Base-by-base conservation (phyloP, 768 basidiomycete species). In the Suillus spraguei region DNA sequence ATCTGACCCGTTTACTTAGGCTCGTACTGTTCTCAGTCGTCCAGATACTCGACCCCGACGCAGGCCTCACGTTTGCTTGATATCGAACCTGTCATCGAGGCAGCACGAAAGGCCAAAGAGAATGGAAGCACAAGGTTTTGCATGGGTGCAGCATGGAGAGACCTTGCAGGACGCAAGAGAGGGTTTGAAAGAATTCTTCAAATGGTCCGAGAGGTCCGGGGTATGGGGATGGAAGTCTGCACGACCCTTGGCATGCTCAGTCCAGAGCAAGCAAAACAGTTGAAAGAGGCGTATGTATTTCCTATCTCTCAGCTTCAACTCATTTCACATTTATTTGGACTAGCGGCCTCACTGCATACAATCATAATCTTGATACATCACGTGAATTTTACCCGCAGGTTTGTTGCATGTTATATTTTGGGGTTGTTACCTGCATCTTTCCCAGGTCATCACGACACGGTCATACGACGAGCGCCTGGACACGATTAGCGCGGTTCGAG, bases 191-290 rank as follows among this genome's bases (percentile, higher is more conserved):
- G 87, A 69, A 98, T 99, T 70, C 79, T 99, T 66, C 81, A 87
- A 66, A 99, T 99, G 95, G 96, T 99, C 63, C 82, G 83, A 41
- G 85, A 93, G 76, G 88, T 94, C 74, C 88, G 96, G 67, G 92
- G 86, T 22, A 95, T 98, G 93, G 96, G 90, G 46, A 97, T 99
- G 97, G 97, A 99, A 78, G 97, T 99, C 32, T 99, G 97, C 81
- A 98, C 97, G 47, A 99, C 97, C 5, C 86, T 99, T 36, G 97
- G 97, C 53, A 99, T 99, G 97, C 83, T 99, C 54, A 87, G 88
- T 13, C 92, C 95, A 28, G 94, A 95, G 63, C 97, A 99, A 77
- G 97, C 97, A 32, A 81, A 81, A 66, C 90, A 90, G 69, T 82
- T 99, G 65, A 99, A 98, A 76, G 89, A 95, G 79, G 97, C 97